A percentile compares a stretch with the other conserved stretches of the same genome.
Conservation (phyloP, 495 filamentous ascomycete species). For the Bathelium albidoporum region DNA sequence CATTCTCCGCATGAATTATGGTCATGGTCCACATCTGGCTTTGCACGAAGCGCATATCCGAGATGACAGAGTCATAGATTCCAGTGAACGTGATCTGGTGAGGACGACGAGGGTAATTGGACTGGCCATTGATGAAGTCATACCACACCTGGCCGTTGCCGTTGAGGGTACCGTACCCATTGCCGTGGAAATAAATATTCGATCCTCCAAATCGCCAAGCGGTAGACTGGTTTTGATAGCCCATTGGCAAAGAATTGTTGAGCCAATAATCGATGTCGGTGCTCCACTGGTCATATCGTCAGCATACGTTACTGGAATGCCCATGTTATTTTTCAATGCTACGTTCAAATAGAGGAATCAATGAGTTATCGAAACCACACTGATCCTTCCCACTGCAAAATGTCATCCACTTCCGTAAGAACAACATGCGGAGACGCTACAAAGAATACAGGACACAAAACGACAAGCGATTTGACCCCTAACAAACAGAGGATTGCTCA, state of each 20-base stretch:
- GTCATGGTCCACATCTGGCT: conserved; percentile 40
- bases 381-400: neutral
- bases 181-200: conserved; percentile 31
- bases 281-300: conserved; percentile 22
- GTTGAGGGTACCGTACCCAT: conserved; percentile 35
- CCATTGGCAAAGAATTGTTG: conserved; percentile 32
- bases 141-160: conserved; percentile 43
- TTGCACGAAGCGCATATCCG: conserved; percentile 31
- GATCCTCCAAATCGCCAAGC: conserved; percentile 39
- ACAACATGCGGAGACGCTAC: neutral
- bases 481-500: neutral
- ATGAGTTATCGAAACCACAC: conserved; percentile 7
- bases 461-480: no score
- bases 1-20: conserved; percentile 31
- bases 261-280: conserved; percentile 40
- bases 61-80: conserved; percentile 29
- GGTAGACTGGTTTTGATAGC: conserved; percentile 40
- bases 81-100: conserved; percentile 34
- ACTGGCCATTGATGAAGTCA: conserved; percentile 26
- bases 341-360: neutral
- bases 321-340: neutral
- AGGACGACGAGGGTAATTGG: conserved; percentile 38
- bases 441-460: neutral
- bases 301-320: neutral
- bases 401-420: conserved; percentile 2